Percentiles rank a stretch among this genome's conserved stretches.
Evolutionary conservation across 2,329 filamentous ascomycete genomes (phyloP).

Genomic region (Ophiostoma novo-ulmi): DNA sequence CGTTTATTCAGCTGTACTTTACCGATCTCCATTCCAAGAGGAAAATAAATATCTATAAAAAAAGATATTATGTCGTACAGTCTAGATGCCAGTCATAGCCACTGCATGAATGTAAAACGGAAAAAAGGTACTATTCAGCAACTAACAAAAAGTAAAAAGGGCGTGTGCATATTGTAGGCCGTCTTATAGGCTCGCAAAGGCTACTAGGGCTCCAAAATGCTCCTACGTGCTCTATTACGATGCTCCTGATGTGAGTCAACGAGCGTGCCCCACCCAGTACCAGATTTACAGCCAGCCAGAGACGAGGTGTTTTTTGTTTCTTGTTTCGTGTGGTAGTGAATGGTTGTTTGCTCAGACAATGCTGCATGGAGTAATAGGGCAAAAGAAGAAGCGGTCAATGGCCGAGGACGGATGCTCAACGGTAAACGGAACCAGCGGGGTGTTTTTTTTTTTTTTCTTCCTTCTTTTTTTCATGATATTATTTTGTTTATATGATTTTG

Average conservation of each 20-base stretch:
- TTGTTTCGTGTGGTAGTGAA: background rate
- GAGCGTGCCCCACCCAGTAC: background rate
- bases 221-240: too few species aligned
- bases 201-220: too few species aligned
- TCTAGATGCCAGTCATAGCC: background rate
- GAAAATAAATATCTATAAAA: background rate
- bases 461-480: background rate
- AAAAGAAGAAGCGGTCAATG: slow-evolving; percentile 4
- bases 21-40: background rate
- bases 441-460: background rate
- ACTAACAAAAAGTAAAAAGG: background rate
- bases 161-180: background rate
- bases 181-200: background rate
- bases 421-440: background rate
- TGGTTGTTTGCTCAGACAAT: background rate
- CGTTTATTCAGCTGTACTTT: background rate
- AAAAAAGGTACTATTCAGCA: background rate
- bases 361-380: background rate
- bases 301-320: background rate
- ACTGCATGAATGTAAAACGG: slow-evolving; percentile 5
- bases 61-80: background rate
- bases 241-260: background rate
- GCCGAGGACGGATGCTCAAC: background rate
- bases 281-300: slow-evolving; percentile 2
- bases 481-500: background rate